Evolutionary conservation across 306 rosid species (phyloP), one percentile per base, ranked within the genome.

Genomic region (Morella rubra): DNA sequence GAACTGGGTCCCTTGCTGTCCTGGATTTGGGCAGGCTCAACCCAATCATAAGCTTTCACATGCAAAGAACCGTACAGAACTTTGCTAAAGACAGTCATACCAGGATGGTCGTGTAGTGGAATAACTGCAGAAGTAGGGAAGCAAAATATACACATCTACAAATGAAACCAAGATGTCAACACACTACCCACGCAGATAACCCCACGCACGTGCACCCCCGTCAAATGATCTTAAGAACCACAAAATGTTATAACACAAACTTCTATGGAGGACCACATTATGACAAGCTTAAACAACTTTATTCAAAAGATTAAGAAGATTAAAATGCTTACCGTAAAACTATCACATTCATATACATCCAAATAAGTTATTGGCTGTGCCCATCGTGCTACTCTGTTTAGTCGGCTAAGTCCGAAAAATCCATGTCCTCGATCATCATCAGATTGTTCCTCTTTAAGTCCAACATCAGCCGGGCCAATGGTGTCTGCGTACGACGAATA

Each of bases 61-160:
- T 90, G 96, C 89, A 94, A 81, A 81, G 97, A 94, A 73, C 98
- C 98, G 73, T 89, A 95, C 27, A 95, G 92, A 87, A 92, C 78
- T 89, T 95, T 95, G 89, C 97, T 95, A 76, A 89, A 90, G 77
- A 95, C 97, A 72, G 96, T 92, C 98, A 95, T 95, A 83, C 86
- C 89, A n/a, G 98, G 98, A 82, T 92, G 98, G 83, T 90, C 98
- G 66, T 95, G 98, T 20, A 95, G 97, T 52, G 97, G 97, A 82
- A 95, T 90, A 80, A 86, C 88, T 0, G 98, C 76, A 70, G 98
- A 95, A 74, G 97, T 88, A 20, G 98, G 97, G 82, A 95, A 95
- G 79, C 97, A 83, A 80, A 95, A 92, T 56, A 95, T 83, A 81
- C 97, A 92, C 85, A 95, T 92, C 98, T 94, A 93, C 93, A 80